phyloP scores from a whole-genome alignment of 441 rosid species.

The Adansonia grandidieri region DNA sequence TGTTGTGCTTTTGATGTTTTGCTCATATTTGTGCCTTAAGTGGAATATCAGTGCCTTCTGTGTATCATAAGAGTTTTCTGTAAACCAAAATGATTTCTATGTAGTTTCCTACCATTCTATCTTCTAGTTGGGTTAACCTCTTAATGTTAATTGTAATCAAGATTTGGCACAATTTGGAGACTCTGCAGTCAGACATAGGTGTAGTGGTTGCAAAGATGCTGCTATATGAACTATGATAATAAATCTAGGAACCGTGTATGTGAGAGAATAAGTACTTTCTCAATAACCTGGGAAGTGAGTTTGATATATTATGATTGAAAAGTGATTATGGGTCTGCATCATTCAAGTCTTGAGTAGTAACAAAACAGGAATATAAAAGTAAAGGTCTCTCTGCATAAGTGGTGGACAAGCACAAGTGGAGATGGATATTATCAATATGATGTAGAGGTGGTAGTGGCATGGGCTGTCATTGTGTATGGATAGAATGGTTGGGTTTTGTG shows the following conservation, averaged over 20 bases:
- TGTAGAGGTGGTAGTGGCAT: background rate
- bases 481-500: background rate
- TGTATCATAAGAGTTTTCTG: background rate
- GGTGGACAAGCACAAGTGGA: slow-evolving; percentile 12
- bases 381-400: background rate
- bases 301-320: slow-evolving; percentile 1
- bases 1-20: background rate
- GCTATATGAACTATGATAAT: background rate
- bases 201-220: background rate
- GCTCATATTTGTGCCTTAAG: background rate
- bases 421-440: background rate
- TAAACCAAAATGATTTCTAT: background rate
- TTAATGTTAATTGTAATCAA: background rate
- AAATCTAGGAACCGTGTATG: background rate
- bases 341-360: slow-evolving; percentile 12
- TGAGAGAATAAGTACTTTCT: background rate
- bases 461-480: background rate
- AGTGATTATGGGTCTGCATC: background rate
- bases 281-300: background rate
- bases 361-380: background rate
- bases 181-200: slow-evolving; percentile 2
- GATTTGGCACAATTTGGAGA: slow-evolving; percentile 16
- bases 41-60: background rate
- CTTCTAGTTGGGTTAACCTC: background rate
- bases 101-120: background rate